Base-by-base conservation (phyloP, 225 moss, liverwort and hornwort genomes). In the Ulota crispa region DNA sequence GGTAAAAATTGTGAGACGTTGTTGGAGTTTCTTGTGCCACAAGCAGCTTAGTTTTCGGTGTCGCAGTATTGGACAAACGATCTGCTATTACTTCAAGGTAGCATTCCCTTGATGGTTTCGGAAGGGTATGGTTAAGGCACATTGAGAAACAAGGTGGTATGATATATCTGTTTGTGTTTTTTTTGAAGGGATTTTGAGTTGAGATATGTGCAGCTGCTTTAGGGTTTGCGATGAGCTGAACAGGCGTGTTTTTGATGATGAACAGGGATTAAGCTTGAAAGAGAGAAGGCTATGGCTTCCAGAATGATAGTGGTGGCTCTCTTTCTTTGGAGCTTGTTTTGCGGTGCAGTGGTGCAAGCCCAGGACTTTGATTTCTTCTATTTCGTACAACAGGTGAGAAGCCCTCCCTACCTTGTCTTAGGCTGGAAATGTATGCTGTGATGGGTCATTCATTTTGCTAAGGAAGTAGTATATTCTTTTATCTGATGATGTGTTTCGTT, bases 281-380 rank as follows among this genome's bases (percentile, higher is more conserved):
- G 14, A 3, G 68, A 36, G 52, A 36, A 42, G 52, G 60, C 67
- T n/a, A 87, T 87, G 85, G 71, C 75, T 7, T 53, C 79, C 75
- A 55, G 15, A 41, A 50, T 32, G 75, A 31, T 61, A 7, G 65
- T 42, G 65, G 65, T 34, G 65, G 65, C 67, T 36, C 54, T 87
- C 5, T 26, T 79, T 16, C 41, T 61, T 54, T 87, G 79, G 67
- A 82, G 87, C 72, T 28, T 75, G 72, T 31, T 82, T 78, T 82
- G 76, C 24, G 71, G 53, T 76, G 78, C 70, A 34, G 60, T 26
- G 56, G 87, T 80, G 83, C 68, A 77, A 62, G 82, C 87, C 54
- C 82, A 85, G 56, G 75, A 75, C 52, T 89, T 89, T 50, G 84
- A 89, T 72, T 89, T 89, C 82, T 89, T 89, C 82, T 89, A 84